Evolutionary conservation across 164 flowering plant genomes (phyloP).

Genomic region (Berberis vulgaris): DNA sequence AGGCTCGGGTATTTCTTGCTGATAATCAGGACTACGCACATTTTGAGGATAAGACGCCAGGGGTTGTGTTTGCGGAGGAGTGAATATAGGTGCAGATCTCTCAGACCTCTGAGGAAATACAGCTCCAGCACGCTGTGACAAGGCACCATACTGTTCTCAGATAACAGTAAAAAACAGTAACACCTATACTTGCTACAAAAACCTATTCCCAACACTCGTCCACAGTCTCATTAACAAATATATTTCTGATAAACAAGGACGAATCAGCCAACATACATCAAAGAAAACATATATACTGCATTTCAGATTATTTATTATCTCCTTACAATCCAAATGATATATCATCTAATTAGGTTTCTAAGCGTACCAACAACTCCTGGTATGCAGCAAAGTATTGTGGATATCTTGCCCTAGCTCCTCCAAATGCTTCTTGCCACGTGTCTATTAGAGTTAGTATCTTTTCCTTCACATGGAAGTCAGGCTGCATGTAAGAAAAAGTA

Average conservation of each 20-base stretch:
- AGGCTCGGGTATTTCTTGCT: slow-evolving; percentile 50
- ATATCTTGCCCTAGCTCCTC: slow-evolving; percentile 94
- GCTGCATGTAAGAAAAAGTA: slow-evolving; percentile 38
- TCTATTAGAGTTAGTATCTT: slow-evolving; percentile 84
- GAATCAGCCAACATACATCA: too few relatives aligned
- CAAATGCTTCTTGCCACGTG: slow-evolving; percentile 99
- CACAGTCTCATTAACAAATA: too few relatives aligned
- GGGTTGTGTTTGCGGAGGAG: slow-evolving; percentile 89
- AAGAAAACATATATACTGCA: too few relatives aligned
- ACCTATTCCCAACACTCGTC: too few relatives aligned
- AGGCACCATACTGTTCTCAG: neutral
- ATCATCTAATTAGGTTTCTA: slow-evolving; percentile 3
- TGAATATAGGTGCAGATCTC: slow-evolving; percentile 71
- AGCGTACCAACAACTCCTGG: slow-evolving; percentile 82
- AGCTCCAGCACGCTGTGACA: slow-evolving; percentile 86
- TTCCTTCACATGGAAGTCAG: slow-evolving; percentile 84
- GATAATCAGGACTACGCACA: slow-evolving; percentile 39
- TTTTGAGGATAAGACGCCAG: slow-evolving; percentile 62
- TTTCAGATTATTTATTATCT: too few relatives aligned
- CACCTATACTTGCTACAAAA: too few relatives aligned
- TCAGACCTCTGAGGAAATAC: slow-evolving; percentile 89
- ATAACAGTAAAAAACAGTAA: too few relatives aligned
- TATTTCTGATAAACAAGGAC: too few relatives aligned
- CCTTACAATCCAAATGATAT: neutral
- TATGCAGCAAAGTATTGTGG: slow-evolving; percentile 89